These are phyloP conservation scores for Triticum turgidum DNA, from an alignment of 176 grass and related monocot genomes.

Conservation along the genomic window DNA sequence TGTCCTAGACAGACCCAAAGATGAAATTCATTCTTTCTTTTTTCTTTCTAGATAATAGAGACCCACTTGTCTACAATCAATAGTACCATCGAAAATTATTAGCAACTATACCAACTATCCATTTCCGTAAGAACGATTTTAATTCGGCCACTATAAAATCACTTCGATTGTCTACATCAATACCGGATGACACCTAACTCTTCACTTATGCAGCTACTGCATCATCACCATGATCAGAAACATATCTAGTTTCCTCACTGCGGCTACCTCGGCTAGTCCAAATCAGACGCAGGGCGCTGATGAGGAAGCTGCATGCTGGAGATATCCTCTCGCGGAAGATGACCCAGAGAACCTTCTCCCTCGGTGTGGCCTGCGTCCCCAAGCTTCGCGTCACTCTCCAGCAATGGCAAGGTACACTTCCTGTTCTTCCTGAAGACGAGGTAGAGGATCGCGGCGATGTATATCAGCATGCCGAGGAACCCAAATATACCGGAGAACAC, in stretches of 20 bases:
- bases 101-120: not conserved
- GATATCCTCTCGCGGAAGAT: constrained; percentile 89
- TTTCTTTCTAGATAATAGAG: not conserved
- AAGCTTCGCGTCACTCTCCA: constrained; percentile 42
- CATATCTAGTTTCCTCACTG: constrained; percentile 5
- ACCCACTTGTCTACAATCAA: constrained; percentile 3
- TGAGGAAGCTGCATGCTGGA: constrained; percentile 93
- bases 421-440: constrained; percentile 75
- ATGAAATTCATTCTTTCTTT: not conserved
- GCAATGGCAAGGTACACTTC: constrained; percentile 60
- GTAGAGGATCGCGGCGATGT: constrained; percentile 68
- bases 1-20: too few relatives aligned
- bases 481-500: constrained; percentile 82
- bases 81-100: constrained; percentile 1
- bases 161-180: constrained; percentile 15
- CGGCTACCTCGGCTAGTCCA: constrained; percentile 42
- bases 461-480: constrained; percentile 82
- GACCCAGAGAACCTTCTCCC: constrained; percentile 43
- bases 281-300: constrained; percentile 36
- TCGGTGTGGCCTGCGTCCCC: not conserved
- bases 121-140: not conserved
- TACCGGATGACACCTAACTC: constrained; percentile 11
- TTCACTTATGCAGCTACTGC: not conserved
- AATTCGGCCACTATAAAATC: not conserved
- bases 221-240: not conserved